phyloP scores from a whole-genome alignment of 345 rosid species.

The Citrus cavaleriei region DNA sequence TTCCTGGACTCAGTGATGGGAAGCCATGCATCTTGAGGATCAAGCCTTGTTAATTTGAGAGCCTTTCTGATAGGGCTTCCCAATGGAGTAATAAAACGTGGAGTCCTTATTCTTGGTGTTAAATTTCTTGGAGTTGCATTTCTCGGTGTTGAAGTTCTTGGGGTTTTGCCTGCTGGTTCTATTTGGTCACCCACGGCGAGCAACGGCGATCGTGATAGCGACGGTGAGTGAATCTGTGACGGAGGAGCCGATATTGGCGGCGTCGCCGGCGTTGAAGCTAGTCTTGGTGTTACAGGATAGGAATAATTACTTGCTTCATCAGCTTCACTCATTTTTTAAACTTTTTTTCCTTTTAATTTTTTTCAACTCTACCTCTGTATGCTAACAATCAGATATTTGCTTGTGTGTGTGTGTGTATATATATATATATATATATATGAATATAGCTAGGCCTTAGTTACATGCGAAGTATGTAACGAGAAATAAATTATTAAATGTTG shows the following conservation, averaged over 20 bases:
- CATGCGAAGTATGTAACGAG: background rate
- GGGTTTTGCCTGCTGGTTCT: slow-evolving; percentile 23
- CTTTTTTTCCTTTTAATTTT: background rate
- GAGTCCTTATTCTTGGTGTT: slow-evolving; percentile 47
- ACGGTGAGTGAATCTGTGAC: slow-evolving; percentile 68
- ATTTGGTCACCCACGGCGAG: slow-evolving; percentile 35
- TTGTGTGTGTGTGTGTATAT: no score
- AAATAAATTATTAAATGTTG: no score
- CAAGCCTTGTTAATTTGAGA: slow-evolving; percentile 53
- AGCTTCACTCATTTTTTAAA: slow-evolving; percentile 28
- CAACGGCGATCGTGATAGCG: slow-evolving; percentile 60
- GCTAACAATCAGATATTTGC: background rate
- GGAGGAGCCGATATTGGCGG: slow-evolving; percentile 69
- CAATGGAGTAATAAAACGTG: slow-evolving; percentile 58
- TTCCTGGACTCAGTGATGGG: slow-evolving; percentile 90
- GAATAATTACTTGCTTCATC: slow-evolving; percentile 25
- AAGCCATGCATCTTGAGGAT: slow-evolving; percentile 80
- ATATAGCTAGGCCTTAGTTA: background rate
- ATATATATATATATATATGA: no score
- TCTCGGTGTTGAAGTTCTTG: background rate
- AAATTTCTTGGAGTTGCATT: slow-evolving; percentile 29
- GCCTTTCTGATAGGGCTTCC: slow-evolving; percentile 55
- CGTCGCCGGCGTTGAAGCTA: slow-evolving; percentile 17
- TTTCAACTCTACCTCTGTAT: background rate
- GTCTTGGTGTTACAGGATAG: slow-evolving; percentile 36